A percentile compares a stretch with the other conserved stretches of the same genome.
Conservation (phyloP, 2,329 filamentous ascomycete species). For the Diaporthe capsici region DNA sequence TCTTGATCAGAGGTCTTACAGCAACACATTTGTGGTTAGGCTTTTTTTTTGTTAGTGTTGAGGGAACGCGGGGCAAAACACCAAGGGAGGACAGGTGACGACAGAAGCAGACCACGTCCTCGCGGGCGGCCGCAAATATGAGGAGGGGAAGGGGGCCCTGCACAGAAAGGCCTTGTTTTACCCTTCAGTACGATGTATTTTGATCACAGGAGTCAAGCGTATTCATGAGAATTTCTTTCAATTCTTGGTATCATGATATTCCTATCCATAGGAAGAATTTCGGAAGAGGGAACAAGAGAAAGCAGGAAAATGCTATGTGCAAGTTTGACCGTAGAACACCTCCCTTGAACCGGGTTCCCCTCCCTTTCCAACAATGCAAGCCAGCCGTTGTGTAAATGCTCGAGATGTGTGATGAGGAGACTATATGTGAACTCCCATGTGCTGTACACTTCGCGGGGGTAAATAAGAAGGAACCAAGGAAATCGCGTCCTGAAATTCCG, state of each 20-base stretch:
- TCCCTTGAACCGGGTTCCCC: not conserved
- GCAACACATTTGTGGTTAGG: not conserved
- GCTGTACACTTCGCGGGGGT: constrained; percentile 28
- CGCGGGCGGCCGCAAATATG: not conserved
- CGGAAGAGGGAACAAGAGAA: not conserved
- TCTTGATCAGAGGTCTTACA: not conserved
- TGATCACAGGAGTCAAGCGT: not conserved
- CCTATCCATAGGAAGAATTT: constrained; percentile 17
- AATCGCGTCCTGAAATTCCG: constrained; percentile 10
- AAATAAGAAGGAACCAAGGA: constrained; percentile 20
- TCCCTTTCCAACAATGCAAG: constrained; percentile 35
- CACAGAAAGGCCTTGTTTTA: not conserved
- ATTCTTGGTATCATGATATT: constrained; percentile 41
- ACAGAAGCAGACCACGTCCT: not conserved
- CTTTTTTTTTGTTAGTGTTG: not conserved
- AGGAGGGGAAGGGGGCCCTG: not conserved
- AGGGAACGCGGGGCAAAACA: not conserved
- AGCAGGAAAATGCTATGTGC: constrained; percentile 35
- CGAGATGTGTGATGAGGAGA: constrained; percentile 7
- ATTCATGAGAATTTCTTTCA: constrained; percentile 23
- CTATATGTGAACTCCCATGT: not conserved
- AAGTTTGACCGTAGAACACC: constrained; percentile 30
- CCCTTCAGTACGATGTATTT: not conserved
- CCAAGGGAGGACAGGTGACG: not conserved
- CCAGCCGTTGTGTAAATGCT: constrained; percentile 41